Conservation (phyloP, 2,329 filamentous ascomycete genomes). For the Fusarium coicis region DNA sequence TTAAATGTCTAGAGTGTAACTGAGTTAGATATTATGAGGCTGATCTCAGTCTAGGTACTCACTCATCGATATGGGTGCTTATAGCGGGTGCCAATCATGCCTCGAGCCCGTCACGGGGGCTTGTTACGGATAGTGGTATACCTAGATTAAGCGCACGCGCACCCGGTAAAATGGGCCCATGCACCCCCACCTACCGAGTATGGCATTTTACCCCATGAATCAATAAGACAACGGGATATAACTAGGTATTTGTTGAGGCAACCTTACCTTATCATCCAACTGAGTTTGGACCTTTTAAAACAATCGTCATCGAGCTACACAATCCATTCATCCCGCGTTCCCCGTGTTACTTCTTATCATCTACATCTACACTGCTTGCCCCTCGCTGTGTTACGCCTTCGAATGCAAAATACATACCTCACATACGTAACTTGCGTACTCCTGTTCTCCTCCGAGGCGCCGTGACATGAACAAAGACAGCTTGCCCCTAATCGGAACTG, state of each 20-base stretch:
- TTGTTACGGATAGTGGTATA: not conserved
- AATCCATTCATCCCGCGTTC: slow-evolving; percentile 13
- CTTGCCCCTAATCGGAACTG: slow-evolving; percentile 11
- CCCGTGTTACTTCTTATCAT: slow-evolving; percentile 2
- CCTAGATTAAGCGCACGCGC: slow-evolving; percentile 20
- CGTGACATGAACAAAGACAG: slow-evolving; percentile 23
- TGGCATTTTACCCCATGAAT: slow-evolving; percentile 9
- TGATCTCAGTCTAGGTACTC: not conserved
- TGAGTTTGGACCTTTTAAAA: slow-evolving; percentile 27
- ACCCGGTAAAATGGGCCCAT: slow-evolving; percentile 15
- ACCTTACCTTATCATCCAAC: slow-evolving; percentile 20
- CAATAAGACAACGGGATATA: not conserved
- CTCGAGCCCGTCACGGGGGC: slow-evolving; percentile 18
- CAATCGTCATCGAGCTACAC: slow-evolving; percentile 39
- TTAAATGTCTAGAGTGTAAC: not conserved
- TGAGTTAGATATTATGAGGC: not conserved
- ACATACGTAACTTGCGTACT: not conserved
- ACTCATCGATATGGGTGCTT: not conserved
- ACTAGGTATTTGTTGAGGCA: slow-evolving; percentile 7
- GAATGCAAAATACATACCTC: not conserved
- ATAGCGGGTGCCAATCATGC: slow-evolving; percentile 20
- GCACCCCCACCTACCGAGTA: slow-evolving; percentile 37
- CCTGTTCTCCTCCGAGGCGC: not conserved
- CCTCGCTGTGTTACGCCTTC: not conserved
- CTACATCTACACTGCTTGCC: not conserved